phyloP scores from a whole-genome alignment of 1,139 yeast species.

The Arxiozyma bovina region DNA sequence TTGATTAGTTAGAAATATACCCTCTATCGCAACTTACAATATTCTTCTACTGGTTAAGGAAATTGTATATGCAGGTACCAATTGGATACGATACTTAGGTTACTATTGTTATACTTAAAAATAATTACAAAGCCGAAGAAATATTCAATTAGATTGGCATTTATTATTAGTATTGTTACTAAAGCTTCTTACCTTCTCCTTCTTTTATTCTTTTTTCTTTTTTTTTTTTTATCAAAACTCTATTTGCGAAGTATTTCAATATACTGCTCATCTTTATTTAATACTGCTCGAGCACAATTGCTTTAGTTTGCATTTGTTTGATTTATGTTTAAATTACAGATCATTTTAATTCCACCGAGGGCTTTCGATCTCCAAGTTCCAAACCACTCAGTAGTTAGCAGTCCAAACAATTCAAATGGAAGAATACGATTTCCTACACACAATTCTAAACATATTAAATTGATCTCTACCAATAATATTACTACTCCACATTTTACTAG shows the following conservation, averaged over 20 bases:
- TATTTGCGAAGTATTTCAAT: not conserved
- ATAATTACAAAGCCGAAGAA: not conserved
- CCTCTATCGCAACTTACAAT: not conserved
- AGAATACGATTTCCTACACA: not conserved
- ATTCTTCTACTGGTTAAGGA: not conserved
- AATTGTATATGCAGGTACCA: not conserved
- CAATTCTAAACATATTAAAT: not conserved
- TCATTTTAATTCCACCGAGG: slow-evolving; percentile 5
- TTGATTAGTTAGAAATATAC: not conserved
- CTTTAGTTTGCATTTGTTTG: not conserved
- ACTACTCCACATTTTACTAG: not conserved
- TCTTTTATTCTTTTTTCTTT: too few species aligned
- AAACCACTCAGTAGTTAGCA: not conserved
- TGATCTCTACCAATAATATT: not conserved
- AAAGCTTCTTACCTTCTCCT: not conserved
- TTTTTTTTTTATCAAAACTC: not conserved
- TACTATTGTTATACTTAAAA: not conserved
- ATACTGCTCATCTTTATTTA: too few species aligned
- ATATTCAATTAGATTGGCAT: not conserved
- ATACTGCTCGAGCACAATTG: not conserved
- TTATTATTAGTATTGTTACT: too few species aligned
- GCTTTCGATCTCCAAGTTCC: slow-evolving; percentile 3
- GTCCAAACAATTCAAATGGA: not conserved
- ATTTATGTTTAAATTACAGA: slow-evolving; percentile 5
- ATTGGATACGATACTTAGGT: not conserved